Evolutionary conservation across 805 yeast species (phyloP).

Genomic region (Zygosaccharomyces bisporus): DNA sequence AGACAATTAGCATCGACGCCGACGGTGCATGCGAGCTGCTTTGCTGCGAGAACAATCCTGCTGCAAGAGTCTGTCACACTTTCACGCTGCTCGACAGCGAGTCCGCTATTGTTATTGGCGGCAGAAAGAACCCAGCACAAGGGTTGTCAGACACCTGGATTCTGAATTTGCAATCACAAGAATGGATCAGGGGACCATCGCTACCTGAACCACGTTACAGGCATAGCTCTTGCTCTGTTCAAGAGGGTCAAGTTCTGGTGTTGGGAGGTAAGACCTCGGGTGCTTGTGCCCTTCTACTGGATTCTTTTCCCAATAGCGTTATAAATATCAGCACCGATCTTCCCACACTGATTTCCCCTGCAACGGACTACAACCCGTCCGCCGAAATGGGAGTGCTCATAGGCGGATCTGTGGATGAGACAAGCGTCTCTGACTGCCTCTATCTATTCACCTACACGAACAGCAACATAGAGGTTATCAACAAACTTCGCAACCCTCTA

Average conservation of each 20-base stretch:
- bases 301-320: conserved; percentile 7
- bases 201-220: conserved; percentile 49
- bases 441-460: conserved; percentile 31
- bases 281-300: conserved; percentile 21
- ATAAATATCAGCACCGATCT: not conserved
- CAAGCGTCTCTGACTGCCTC: conserved; percentile 31
- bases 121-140: conserved; percentile 58
- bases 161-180: conserved; percentile 15
- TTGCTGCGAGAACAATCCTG: conserved; percentile 14
- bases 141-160: conserved; percentile 45
- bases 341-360: conserved; percentile 27
- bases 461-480: conserved; percentile 12
- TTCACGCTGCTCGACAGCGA: conserved; percentile 36
- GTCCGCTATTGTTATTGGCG: conserved; percentile 50
- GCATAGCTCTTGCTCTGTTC: conserved; percentile 42
- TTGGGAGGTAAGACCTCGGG: conserved; percentile 47
- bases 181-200: conserved; percentile 42
- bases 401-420: conserved; percentile 26
- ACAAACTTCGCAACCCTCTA: conserved; percentile 28
- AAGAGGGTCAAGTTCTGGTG: conserved; percentile 37
- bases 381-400: conserved; percentile 19
- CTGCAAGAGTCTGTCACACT: conserved; percentile 58
- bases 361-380: conserved; percentile 18
- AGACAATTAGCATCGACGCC: conserved; percentile 13
- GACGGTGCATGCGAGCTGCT: conserved; percentile 2